These are phyloP conservation scores for Microglena sp. DNA, from an alignment of 139 green algal genomes.

Conservation along the genomic window DNA sequence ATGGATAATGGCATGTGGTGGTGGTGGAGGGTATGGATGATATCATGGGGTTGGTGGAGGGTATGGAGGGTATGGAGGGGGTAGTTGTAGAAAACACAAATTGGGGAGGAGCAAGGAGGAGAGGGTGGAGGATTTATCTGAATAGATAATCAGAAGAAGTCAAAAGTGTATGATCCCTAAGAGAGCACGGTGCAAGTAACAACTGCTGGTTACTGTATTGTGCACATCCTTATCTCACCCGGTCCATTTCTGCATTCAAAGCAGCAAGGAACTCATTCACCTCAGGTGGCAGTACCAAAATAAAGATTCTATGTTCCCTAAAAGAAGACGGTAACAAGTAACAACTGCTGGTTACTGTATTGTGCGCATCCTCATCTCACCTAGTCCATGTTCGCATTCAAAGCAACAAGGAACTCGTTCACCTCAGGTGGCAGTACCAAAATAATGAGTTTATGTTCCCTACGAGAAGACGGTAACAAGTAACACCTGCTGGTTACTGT, in stretches of 20 bases:
- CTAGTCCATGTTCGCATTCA: conserved; percentile 54
- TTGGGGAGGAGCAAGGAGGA: neutral
- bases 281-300: conserved; percentile 25
- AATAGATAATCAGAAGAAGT: neutral
- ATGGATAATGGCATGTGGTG: too few relatives aligned
- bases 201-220: neutral
- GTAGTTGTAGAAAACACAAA: neutral
- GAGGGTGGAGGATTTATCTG: too few relatives aligned
- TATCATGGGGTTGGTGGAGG: too few relatives aligned
- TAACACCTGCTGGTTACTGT: neutral
- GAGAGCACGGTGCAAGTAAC: neutral
- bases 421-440: conserved; percentile 33
- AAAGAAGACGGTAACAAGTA: neutral
- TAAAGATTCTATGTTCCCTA: neutral
- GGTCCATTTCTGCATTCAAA: conserved; percentile 48
- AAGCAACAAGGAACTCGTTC: conserved; percentile 25
- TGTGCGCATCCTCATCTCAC: conserved; percentile 50
- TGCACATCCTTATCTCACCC: conserved; percentile 55
- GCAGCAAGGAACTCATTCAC: conserved; percentile 32
- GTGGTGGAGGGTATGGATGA: too few relatives aligned
- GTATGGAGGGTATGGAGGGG: too few relatives aligned
- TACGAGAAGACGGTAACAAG: neutral
- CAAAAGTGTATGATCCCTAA: neutral
- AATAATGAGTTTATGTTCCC: neutral
- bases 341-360: neutral